phyloP scores from a whole-genome alignment of 2,329 filamentous ascomycete genomes.

The Emmonsia crescens region DNA sequence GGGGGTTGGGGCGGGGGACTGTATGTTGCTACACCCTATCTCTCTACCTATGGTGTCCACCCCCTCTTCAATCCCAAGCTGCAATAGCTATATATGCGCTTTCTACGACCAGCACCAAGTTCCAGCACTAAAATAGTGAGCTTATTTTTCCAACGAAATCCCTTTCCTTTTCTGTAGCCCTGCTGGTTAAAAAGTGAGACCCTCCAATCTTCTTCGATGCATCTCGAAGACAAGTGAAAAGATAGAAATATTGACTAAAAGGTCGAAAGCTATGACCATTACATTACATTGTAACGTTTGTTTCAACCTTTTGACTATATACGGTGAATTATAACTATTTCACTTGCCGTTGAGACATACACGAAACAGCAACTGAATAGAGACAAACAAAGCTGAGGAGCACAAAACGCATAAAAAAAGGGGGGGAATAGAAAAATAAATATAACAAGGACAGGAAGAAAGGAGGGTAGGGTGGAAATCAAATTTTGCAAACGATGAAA shows the following conservation, averaged over 20 bases:
- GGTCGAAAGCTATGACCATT: background rate
- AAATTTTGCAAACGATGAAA: background rate
- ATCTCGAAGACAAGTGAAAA: background rate
- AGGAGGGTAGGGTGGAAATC: background rate
- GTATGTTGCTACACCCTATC: too few species aligned
- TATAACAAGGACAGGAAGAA: background rate
- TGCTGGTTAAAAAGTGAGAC: background rate
- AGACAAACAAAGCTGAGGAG: background rate
- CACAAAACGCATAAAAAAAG: background rate
- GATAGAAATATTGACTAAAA: background rate
- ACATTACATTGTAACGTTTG: background rate
- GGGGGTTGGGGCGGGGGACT: too few species aligned
- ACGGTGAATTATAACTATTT: background rate
- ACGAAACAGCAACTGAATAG: background rate
- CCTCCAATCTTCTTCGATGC: background rate
- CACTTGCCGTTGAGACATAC: background rate
- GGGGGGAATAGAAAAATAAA: background rate
- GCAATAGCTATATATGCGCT: background rate
- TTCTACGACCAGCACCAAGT: background rate
- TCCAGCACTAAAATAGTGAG: background rate
- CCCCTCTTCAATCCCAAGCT: background rate
- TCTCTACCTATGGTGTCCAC: too few species aligned
- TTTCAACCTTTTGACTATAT: background rate
- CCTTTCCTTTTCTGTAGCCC: background rate
- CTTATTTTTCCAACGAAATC: background rate